These are phyloP conservation scores for Alternaria alternata DNA, from an alignment of 2,329 filamentous ascomycete species.

Conservation along the genomic window DNA sequence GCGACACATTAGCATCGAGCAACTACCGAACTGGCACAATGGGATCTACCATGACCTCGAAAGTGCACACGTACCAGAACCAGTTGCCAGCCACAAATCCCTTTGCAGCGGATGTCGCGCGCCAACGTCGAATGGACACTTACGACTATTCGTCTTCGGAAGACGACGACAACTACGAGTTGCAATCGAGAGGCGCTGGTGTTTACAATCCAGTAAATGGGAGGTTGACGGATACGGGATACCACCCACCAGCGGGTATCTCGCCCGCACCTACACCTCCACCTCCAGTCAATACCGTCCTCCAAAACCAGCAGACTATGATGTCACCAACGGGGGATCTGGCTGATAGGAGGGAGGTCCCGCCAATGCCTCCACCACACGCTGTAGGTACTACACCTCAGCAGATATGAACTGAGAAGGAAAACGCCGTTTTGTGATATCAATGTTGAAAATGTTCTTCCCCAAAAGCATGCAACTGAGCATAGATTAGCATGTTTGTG, in stretches of 20 bases:
- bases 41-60: constrained; percentile 39
- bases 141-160: constrained; percentile 52
- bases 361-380: constrained; percentile 41
- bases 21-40: constrained; percentile 37
- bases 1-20: constrained; percentile 42
- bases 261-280: constrained; percentile 45
- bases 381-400: constrained; percentile 40
- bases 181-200: constrained; percentile 35
- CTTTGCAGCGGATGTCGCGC: constrained; percentile 34
- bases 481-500: constrained; percentile 2
- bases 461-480: background rate
- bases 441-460: background rate
- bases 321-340: constrained; percentile 41
- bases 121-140: constrained; percentile 42
- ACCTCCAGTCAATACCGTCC: constrained; percentile 29
- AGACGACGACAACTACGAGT: constrained; percentile 49
- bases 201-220: constrained; percentile 47
- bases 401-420: constrained; percentile 27
- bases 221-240: constrained; percentile 46
- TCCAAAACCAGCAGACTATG: constrained; percentile 15
- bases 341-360: constrained; percentile 34
- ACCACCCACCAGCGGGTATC: constrained; percentile 42
- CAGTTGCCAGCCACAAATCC: constrained; percentile 47
- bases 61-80: constrained; percentile 43
- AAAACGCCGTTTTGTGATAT: background rate